A percentile compares a stretch with the other conserved stretches of the same genome.
Evolutionary conservation across 23 red algal species (phyloP).

Genomic region (Agarophyton chilense): DNA sequence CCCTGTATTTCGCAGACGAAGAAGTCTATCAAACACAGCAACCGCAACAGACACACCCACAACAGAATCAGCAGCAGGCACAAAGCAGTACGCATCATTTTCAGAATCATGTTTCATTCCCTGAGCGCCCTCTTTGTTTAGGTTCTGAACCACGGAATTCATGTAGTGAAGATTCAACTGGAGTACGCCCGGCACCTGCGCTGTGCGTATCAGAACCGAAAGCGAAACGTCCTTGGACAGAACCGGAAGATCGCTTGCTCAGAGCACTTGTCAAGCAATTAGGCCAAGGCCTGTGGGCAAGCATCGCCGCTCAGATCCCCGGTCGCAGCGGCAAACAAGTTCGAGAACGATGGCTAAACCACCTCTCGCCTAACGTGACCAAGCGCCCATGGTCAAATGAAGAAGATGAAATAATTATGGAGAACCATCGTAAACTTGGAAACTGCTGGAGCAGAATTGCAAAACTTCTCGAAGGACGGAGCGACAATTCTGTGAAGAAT

Average conservation of each 20-base stretch:
- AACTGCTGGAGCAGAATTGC: conserved; percentile 85
- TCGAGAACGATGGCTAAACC: conserved; percentile 87
- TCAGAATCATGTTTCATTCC: neutral
- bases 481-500: conserved; percentile 92
- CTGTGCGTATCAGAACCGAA: neutral
- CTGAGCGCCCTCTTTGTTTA: neutral
- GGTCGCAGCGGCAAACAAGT: conserved; percentile 83
- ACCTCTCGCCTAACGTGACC: conserved; percentile 74
- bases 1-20: neutral
- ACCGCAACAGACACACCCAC: neutral
- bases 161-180: neutral
- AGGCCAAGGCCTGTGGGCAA: conserved; percentile 63
- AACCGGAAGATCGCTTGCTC: conserved; percentile 75
- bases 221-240: conserved; percentile 77
- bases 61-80: neutral
- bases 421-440: conserved; percentile 54
- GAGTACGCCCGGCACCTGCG: neutral
- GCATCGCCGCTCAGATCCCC: conserved; percentile 73
- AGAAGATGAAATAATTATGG: conserved; percentile 79
- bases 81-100: neutral
- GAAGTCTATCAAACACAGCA: too few relatives aligned
- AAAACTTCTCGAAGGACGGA: conserved; percentile 70
- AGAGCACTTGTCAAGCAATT: conserved; percentile 49
- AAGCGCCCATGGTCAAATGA: conserved; percentile 71
- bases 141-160: neutral